Evolutionary conservation across 345 rosid genomes (phyloP), one percentile per base, ranked within the genome.

Genomic region (Atalantia buxifolia): DNA sequence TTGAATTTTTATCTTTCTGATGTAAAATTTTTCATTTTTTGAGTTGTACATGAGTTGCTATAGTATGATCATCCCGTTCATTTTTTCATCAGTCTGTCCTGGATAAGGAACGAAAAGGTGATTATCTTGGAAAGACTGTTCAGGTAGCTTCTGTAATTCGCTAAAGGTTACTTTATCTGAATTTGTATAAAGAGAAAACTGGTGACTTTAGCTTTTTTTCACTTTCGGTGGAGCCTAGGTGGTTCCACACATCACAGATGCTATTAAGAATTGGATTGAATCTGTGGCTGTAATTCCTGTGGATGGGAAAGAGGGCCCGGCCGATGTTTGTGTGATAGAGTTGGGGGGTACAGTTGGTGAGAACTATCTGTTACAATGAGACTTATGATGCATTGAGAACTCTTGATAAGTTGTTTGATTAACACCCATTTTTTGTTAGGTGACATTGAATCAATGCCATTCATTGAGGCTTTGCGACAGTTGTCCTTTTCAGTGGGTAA

Each of bases 331-430:
- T 83, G 98, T 96, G 64, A 96, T 96, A 83, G 99, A 96, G 88
- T 84, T 96, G 78, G 99, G 99, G 66, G 99, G 99, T 72, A 96
- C 99, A 71, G 97, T 94, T 80, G 99, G 99, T 95, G 87, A 86
- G 92, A 82, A 77, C 78, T 57, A 30, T 79, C 35, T 72, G 62
- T 64, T 18, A 80, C 50, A 27, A 50, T 30, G 53, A 71, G 62
- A 68, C 33, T 24, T 70, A 21, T 27, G 69, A 48, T 53, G 53
- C 67, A 45, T 31, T 12, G 4, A 60, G 50, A 78, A 55, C 56
- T 82, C 56, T 61, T 68, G 40, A 63, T 62, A 28, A 76, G 9
- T 71, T 25, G 67, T 81, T 64, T 64, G 40, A 35, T 74, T 83
- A n/a, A 64, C 57, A 9, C 27, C 24, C 5, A 25, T 63, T 66